A percentile compares a stretch with the other conserved stretches of the same genome.
Conservation (phyloP, 257 asterid genomes). For the Solanum chilense region DNA sequence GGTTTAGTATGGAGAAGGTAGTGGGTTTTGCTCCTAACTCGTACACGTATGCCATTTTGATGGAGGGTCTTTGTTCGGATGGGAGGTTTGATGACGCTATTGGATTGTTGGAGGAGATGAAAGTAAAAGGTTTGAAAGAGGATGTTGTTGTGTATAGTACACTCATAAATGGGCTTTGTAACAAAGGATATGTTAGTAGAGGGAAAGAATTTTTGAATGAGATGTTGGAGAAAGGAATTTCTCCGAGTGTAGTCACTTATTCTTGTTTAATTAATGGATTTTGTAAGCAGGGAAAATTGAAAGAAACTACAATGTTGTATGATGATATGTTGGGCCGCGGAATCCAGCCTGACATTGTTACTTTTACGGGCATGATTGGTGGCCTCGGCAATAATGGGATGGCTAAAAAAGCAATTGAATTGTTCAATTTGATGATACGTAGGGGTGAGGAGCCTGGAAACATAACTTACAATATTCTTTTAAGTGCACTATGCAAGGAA, state of each 20-base stretch:
- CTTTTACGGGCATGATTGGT: constrained; percentile 38
- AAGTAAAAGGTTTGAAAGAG: constrained; percentile 26
- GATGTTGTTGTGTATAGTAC: constrained; percentile 35
- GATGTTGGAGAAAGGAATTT: constrained; percentile 46
- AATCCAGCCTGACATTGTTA: constrained; percentile 48
- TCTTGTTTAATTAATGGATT: constrained; percentile 48
- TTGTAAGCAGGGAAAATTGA: constrained; percentile 43
- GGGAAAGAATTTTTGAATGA: constrained; percentile 38
- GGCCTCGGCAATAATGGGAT: constrained; percentile 40
- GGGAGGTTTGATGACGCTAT: constrained; percentile 34
- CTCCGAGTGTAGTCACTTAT: constrained; percentile 41
- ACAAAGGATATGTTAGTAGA: constrained; percentile 29
- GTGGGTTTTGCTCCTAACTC: constrained; percentile 24
- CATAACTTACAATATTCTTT: constrained; percentile 35
- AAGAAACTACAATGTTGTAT: constrained; percentile 34
- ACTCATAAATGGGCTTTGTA: constrained; percentile 40
- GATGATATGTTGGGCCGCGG: constrained; percentile 46
- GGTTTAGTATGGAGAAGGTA: constrained; percentile 43
- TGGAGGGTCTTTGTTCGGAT: constrained; percentile 35
- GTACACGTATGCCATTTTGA: constrained; percentile 35
- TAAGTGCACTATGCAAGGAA: constrained; percentile 52
- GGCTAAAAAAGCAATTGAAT: constrained; percentile 40
- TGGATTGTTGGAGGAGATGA: constrained; percentile 45
- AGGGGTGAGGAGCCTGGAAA: constrained; percentile 43
- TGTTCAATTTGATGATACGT: constrained; percentile 47